Conservation (phyloP, 169 alveolate genomes). For the Eimeria praecox region DNA sequence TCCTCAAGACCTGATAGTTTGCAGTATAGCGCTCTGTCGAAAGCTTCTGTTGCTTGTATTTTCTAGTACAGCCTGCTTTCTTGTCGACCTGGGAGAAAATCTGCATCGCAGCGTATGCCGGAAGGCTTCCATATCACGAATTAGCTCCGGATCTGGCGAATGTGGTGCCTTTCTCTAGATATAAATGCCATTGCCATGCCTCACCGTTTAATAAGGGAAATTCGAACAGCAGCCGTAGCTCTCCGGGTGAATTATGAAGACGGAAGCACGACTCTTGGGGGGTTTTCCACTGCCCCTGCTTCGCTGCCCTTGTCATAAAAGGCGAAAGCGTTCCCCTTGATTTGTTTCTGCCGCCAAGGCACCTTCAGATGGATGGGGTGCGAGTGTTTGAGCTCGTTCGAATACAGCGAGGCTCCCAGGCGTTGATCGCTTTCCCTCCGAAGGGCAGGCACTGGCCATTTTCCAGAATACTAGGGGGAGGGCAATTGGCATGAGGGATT, state of each 20-base stretch:
- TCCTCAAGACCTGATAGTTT: not conserved
- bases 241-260: not conserved
- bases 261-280: too few relatives aligned
- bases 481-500: too few relatives aligned
- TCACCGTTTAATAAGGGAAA: not conserved
- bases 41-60: not conserved
- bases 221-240: not conserved
- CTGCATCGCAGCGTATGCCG: not conserved
- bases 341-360: not conserved
- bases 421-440: too few relatives aligned
- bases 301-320: too few relatives aligned
- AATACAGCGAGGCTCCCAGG: not conserved
- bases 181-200: not conserved
- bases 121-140: not conserved
- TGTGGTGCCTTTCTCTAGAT: not conserved
- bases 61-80: not conserved
- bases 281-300: too few relatives aligned
- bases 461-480: too few relatives aligned
- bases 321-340: not conserved
- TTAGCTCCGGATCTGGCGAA: not conserved
- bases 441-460: too few relatives aligned
- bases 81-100: not conserved
- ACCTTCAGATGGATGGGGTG: not conserved
- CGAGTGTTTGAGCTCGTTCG: not conserved
- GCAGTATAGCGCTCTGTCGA: not conserved